phyloP scores from a whole-genome alignment of 805 yeast genomes.

The Candida schatavii region DNA sequence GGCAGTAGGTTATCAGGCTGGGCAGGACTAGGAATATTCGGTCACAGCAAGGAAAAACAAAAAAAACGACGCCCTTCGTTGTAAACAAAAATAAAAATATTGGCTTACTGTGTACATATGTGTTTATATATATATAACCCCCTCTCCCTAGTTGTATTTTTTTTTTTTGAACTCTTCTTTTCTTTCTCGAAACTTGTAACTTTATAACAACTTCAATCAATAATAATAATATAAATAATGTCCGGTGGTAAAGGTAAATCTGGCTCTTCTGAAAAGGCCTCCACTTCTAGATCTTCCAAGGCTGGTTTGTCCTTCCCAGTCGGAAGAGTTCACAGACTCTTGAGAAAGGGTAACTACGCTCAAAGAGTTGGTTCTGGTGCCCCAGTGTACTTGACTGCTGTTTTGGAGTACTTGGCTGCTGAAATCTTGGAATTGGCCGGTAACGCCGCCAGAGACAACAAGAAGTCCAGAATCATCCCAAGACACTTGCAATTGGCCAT shows the following conservation, averaged over 20 bases:
- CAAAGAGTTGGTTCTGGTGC: constrained; percentile 54
- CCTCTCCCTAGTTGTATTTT: background rate
- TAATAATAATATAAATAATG: constrained; percentile 16
- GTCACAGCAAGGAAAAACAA: too few relatives aligned
- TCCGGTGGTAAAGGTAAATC: constrained; percentile 44
- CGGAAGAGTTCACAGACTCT: constrained; percentile 50
- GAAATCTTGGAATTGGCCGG: constrained; percentile 52
- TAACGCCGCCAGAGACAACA: constrained; percentile 53
- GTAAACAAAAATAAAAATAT: background rate
- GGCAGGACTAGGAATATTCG: too few relatives aligned
- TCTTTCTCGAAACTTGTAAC: background rate
- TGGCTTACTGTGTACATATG: too few relatives aligned
- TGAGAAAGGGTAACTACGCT: constrained; percentile 50
- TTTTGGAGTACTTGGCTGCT: constrained; percentile 48
- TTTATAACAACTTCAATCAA: background rate
- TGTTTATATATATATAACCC: constrained; percentile 1
- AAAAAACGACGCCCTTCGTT: too few relatives aligned
- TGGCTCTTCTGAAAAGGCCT: constrained; percentile 46
- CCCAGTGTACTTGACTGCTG: constrained; percentile 50
- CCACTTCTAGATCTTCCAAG: constrained; percentile 48
- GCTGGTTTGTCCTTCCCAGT: constrained; percentile 52
- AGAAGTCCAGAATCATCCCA: constrained; percentile 50
- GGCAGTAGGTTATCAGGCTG: too few relatives aligned
- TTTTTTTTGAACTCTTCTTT: background rate
- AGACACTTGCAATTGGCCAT: constrained; percentile 52